Evolutionary conservation across 768 basidiomycete species (phyloP).

Genomic region (Tremella mesenterica): DNA sequence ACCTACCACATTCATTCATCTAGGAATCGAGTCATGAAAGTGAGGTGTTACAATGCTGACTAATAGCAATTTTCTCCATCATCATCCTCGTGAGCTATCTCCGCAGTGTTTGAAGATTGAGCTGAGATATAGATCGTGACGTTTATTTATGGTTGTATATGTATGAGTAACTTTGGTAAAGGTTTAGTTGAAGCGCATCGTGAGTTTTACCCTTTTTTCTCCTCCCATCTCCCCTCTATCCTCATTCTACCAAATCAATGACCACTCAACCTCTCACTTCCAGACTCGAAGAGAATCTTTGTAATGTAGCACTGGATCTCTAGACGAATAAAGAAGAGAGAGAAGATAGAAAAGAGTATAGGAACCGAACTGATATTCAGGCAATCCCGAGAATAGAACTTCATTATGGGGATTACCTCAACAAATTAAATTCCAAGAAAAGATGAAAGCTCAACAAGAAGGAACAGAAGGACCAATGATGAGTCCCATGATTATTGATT

Average conservation of each 20-base stretch:
- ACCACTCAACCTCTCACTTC: too few relatives aligned
- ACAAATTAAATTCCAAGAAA: constrained; percentile 3
- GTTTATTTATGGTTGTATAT: constrained; percentile 26
- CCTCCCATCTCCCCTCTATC: neutral
- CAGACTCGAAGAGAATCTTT: too few relatives aligned
- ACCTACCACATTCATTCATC: too few relatives aligned
- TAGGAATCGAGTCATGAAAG: neutral
- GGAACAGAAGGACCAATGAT: neutral
- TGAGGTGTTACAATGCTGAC: neutral
- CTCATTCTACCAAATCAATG: too few relatives aligned
- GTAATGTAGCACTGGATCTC: too few relatives aligned
- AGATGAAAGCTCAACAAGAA: constrained; percentile 1
- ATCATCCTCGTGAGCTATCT: constrained; percentile 21
- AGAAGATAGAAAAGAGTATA: neutral
- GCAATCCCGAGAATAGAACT: constrained; percentile 19
- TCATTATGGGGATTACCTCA: constrained; percentile 11
- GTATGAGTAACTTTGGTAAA: constrained; percentile 28
- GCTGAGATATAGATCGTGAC: constrained; percentile 14
- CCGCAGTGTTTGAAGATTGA: too few relatives aligned
- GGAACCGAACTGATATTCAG: constrained; percentile 3
- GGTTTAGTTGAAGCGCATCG: constrained; percentile 27
- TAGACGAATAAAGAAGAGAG: too few relatives aligned
- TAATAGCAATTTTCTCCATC: constrained; percentile 25
- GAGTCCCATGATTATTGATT: neutral
- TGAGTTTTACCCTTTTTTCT: constrained; percentile 1